Base-by-base conservation (phyloP, 768 basidiomycete species). In the Porpolomopsis calyptriformis region DNA sequence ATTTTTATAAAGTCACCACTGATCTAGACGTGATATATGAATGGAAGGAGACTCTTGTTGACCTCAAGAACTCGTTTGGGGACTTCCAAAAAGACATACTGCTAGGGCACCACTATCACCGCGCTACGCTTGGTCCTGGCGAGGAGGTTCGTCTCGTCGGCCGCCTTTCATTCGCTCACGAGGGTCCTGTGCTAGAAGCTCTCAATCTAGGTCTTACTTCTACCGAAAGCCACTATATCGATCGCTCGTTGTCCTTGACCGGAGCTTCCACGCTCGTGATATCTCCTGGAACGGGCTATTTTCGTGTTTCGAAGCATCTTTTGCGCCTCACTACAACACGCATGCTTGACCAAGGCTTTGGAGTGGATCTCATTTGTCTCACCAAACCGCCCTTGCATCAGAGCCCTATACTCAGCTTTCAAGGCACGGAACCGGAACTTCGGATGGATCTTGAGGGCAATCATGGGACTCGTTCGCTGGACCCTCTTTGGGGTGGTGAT, bases 1-100 rank as follows among this genome's bases (percentile, higher is more conserved):
- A 96, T 59, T 94, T 93, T 56, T 97, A 80, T 76, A 92, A 94
- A 63, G 82, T 98, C 53, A 86, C 93, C 57, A 86, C 89, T 3
- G 94, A 98, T 58, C 69, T 94, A 25, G 91, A 98, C 57, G 78
- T 89, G 39, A 72, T 90, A 36, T 68, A 78, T 48, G 88, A 93
- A 55, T 94, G 92, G 89, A 83, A 83, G 51, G 76, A 82, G 1
- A 89, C 86, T 0, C 74, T 97, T 4, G 81, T 87, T 49, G 80
- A 76, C 57, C 74, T 98, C 57, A 94, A 93, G 60, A 79, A 86
- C 58, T 81, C 90, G 1, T 85, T 90, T 58, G 87, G 83, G 82
- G 82, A 78, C 53, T 93, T 92, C 57, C 91, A 96, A 57, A 76
- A 85, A 39, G 89, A 93, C 55, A 91, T 97, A 49, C 73, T 96